Percentiles rank a stretch among this genome's conserved stretches.
These are phyloP conservation scores for Eimeria brunetti DNA, from an alignment of 169 alveolate species.

Conservation along the genomic window DNA sequence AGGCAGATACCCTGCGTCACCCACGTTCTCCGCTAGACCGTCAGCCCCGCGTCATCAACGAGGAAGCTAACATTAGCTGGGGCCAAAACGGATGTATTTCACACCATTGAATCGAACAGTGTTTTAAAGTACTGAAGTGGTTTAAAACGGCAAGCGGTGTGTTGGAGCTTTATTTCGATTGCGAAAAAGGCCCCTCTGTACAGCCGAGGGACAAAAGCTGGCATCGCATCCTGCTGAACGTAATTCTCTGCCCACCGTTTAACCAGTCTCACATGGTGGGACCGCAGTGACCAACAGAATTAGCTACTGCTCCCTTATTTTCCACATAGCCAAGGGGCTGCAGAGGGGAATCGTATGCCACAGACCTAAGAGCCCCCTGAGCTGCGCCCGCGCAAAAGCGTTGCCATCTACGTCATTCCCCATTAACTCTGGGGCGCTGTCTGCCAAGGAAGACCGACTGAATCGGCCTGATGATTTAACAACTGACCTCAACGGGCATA, in stretches of 20 bases:
- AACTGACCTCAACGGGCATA: slow-evolving; percentile 39
- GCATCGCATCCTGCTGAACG: background rate
- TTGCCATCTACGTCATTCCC: slow-evolving; percentile 44
- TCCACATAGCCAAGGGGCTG: slow-evolving; percentile 44
- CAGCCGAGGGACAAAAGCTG: slow-evolving; percentile 32
- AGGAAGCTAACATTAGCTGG: background rate
- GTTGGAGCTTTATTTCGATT: slow-evolving; percentile 12
- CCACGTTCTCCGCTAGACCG: background rate
- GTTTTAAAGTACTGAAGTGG: background rate
- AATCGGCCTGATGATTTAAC: slow-evolving; percentile 26
- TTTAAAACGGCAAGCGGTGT: slow-evolving; percentile 21
- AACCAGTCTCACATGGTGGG: background rate
- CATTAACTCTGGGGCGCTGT: slow-evolving; percentile 69
- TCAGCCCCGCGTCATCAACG: background rate
- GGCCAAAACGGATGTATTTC: background rate
- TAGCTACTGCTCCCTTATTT: slow-evolving; percentile 35
- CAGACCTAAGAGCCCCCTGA: slow-evolving; percentile 22
- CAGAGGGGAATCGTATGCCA: slow-evolving; percentile 1
- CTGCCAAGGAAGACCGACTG: slow-evolving; percentile 67
- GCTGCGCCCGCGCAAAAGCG: slow-evolving; percentile 46
- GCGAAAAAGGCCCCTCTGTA: slow-evolving; percentile 33
- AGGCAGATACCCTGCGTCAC: background rate
- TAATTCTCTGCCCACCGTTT: background rate
- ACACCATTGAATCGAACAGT: background rate
- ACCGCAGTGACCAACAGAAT: slow-evolving; percentile 6